Evolutionary conservation across 129 eudicot genomes (phyloP).

Genomic region (Heracleum sosnowskyi): DNA sequence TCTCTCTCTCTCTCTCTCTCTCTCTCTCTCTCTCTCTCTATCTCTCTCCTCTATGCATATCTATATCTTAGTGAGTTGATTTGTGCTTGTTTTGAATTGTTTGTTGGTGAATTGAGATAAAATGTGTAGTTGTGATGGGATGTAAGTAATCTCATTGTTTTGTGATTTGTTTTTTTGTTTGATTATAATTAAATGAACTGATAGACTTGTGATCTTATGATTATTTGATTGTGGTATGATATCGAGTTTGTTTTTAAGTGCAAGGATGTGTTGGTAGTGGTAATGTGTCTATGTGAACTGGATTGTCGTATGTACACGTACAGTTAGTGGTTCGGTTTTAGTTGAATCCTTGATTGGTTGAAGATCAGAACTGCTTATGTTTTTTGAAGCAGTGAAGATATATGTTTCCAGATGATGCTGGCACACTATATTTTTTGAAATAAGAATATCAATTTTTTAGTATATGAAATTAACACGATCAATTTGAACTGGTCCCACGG

Average conservation of each 20-base stretch:
- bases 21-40: not conserved
- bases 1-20: not conserved
- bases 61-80: not conserved
- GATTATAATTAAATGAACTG: not conserved
- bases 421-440: not conserved
- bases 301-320: not conserved
- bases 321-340: not conserved
- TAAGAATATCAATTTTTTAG: not conserved
- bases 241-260: not conserved
- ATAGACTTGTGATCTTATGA: not conserved
- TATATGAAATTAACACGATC: not conserved
- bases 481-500: not conserved
- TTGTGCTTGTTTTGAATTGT: not conserved
- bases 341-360: not conserved
- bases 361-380: not conserved
- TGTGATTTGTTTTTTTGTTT: not conserved
- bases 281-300: not conserved
- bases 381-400: not conserved
- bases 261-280: not conserved
- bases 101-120: not conserved
- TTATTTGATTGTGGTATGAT: not conserved
- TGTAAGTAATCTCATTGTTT: not conserved
- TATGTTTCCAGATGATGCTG: not conserved
- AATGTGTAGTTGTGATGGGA: not conserved
- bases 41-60: not conserved